Evolutionary conservation across 148 eudicot genomes (phyloP).

Genomic region (Polygonum maritimum): DNA sequence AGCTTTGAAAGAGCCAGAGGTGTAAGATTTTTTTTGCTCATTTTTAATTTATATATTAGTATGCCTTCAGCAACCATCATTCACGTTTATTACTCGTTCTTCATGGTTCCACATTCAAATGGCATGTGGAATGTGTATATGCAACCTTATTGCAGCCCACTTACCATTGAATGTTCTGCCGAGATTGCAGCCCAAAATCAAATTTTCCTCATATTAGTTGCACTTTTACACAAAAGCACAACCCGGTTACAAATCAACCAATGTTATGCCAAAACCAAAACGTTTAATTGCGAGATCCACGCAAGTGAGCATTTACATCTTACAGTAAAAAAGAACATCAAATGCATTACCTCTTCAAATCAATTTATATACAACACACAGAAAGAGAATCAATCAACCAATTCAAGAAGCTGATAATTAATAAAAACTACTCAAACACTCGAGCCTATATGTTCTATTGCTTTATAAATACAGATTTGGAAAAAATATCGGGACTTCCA

Average conservation of each 20-base stretch:
- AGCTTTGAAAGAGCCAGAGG: no score
- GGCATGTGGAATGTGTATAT: no score
- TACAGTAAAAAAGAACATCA: not conserved
- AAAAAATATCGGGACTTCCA: not conserved
- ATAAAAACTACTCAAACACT: not conserved
- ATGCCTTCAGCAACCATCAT: not conserved
- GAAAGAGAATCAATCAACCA: not conserved
- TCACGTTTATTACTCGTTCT: not conserved
- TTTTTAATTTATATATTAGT: no score
- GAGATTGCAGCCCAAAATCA: not conserved
- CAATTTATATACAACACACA: constrained; percentile 2
- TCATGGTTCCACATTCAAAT: no score
- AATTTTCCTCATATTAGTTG: no score
- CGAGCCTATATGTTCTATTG: not conserved
- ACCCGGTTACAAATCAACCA: no score
- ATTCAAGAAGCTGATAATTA: not conserved
- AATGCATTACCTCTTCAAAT: not conserved
- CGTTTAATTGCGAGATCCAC: not conserved
- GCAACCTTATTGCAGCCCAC: not conserved
- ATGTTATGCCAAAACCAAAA: no score
- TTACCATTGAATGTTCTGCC: not conserved
- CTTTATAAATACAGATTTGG: not conserved
- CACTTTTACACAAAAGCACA: no score
- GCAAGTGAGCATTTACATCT: not conserved
- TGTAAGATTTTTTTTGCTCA: no score